Percentiles rank a stretch among this genome's conserved stretches.
Evolutionary conservation across 768 basidiomycete genomes (phyloP).

Genomic region (Amanita exitialis): DNA sequence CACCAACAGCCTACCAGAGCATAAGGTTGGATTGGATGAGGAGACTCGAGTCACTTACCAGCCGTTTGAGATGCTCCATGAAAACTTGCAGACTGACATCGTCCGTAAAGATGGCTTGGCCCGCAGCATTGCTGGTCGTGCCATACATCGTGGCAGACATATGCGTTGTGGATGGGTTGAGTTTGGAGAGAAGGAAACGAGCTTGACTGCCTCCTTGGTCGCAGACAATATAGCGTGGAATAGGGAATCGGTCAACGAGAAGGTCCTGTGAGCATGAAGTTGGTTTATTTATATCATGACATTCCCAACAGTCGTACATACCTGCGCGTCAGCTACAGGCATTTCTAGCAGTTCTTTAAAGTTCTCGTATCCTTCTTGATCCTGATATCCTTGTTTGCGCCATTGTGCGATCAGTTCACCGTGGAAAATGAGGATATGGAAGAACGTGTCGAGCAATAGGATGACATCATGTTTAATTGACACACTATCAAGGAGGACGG

Average conservation of each 20-base stretch:
- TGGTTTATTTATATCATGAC: not conserved
- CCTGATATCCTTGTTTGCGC: conserved; percentile 97
- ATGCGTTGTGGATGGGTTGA: conserved; percentile 97
- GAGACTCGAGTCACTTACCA: conserved; percentile 39
- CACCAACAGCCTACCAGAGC: conserved; percentile 19
- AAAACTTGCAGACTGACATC: conserved; percentile 97
- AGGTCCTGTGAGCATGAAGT: conserved; percentile 51
- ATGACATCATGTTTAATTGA: conserved; percentile 97
- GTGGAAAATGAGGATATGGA: conserved; percentile 99
- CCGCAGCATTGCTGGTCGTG: conserved; percentile 52
- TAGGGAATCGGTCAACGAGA: conserved; percentile 90
- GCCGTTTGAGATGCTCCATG: conserved; percentile 93
- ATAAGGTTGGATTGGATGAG: not conserved
- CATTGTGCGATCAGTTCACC: conserved; percentile 95
- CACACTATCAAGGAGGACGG: conserved; percentile 92
- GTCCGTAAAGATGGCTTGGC: conserved; percentile 96
- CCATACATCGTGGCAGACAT: conserved; percentile 91
- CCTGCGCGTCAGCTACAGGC: conserved; percentile 86
- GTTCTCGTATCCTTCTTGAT: conserved; percentile 98
- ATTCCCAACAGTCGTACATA: conserved; percentile 17
- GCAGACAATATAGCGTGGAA: conserved; percentile 96
- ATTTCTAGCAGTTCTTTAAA: conserved; percentile 88
- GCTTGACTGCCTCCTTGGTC: conserved; percentile 98
- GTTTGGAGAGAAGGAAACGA: conserved; percentile 91
- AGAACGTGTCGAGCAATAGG: conserved; percentile 95